Evolutionary conservation across 2,329 filamentous ascomycete genomes (phyloP), one percentile per base, ranked within the genome.

Genomic region (Paecilomyces dactylethromorphus): DNA sequence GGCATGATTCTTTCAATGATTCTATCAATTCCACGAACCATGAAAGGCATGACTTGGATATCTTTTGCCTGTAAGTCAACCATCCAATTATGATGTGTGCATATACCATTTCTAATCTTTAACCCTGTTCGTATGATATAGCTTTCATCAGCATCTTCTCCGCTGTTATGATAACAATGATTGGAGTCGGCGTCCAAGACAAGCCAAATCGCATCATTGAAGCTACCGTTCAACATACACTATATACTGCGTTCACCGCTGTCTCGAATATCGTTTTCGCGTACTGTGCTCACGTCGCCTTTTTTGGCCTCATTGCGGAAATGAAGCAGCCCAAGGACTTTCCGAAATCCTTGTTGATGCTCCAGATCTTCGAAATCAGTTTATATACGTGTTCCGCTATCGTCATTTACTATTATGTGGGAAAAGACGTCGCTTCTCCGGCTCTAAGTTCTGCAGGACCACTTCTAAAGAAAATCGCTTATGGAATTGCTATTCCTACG

Each of bases 251-350:
- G 18, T 87, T 88, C 66, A 79, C 83, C 49, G 81, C 83, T n/a
- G 79, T 88, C 56, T 81, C 79, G 64, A 89, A 89, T 74, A 90
- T 91, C 59, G 79, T 89, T 59, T 85, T 91, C 60, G 87, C 88
- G 53, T 91, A 87, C 75, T 79, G 84, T 73, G 85, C 84, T 15
- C 85, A 88, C 66, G 83, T 87, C n/a, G 85, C 84, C 62, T 89
- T 88, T 76, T 88, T 88, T 71, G 80, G 78, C 66, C 83, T 89
- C 68, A 83, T 87, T 61, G 79, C 81, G 53, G 87, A 90, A 70
- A 81, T 90, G 74, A 79, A 82, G 65, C 75, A 84, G 33, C 85
- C 86, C 3, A 71, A 76, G 51, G 81, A 86, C 60, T 88, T 84
- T 69, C 78, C 81, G 53, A 87, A 87, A 71, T 81, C 86, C 3